Conservation (phyloP, 805 yeast species). For the Cyberlindnera xylosilytica region DNA sequence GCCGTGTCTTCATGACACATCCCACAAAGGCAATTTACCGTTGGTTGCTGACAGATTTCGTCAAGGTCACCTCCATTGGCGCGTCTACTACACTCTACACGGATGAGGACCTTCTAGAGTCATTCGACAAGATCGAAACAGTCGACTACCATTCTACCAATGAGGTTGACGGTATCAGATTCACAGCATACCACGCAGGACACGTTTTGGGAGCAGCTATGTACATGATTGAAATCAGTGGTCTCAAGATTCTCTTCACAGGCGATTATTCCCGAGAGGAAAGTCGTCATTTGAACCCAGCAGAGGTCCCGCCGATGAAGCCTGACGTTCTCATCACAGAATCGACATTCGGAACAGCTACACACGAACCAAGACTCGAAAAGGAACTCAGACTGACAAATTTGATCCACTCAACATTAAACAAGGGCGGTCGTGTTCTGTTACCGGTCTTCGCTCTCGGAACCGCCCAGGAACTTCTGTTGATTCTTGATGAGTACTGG, state of each 20-base stretch:
- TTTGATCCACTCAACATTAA: slow-evolving; percentile 76
- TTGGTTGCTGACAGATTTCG: slow-evolving; percentile 93
- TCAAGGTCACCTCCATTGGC: slow-evolving; percentile 72
- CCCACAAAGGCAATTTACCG: slow-evolving; percentile 98
- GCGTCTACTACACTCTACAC: slow-evolving; percentile 58
- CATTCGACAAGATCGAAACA: slow-evolving; percentile 89
- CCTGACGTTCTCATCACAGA: slow-evolving; percentile 93
- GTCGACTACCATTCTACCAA: slow-evolving; percentile 94
- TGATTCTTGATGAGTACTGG: slow-evolving; percentile 96
- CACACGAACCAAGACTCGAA: slow-evolving; percentile 86
- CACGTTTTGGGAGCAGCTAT: slow-evolving; percentile 98
- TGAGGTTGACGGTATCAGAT: slow-evolving; percentile 90
- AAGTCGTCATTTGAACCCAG: slow-evolving; percentile 91
- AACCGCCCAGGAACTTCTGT: slow-evolving; percentile 88
- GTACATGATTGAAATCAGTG: slow-evolving; percentile 94
- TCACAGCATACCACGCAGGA: slow-evolving; percentile 99
- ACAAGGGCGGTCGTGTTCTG: slow-evolving; percentile 87
- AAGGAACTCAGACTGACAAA: slow-evolving; percentile 81
- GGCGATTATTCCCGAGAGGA: slow-evolving; percentile 97
- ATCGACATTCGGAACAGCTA: slow-evolving; percentile 96
- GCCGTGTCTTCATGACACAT: slow-evolving; percentile 98
- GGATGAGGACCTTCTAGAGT: slow-evolving; percentile 83
- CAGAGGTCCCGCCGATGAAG: slow-evolving; percentile 84
- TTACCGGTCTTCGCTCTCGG: slow-evolving; percentile 97
- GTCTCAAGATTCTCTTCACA: slow-evolving; percentile 81